Evolutionary conservation across 495 filamentous ascomycete genomes (phyloP).

Genomic region (Neurospora sp.): DNA sequence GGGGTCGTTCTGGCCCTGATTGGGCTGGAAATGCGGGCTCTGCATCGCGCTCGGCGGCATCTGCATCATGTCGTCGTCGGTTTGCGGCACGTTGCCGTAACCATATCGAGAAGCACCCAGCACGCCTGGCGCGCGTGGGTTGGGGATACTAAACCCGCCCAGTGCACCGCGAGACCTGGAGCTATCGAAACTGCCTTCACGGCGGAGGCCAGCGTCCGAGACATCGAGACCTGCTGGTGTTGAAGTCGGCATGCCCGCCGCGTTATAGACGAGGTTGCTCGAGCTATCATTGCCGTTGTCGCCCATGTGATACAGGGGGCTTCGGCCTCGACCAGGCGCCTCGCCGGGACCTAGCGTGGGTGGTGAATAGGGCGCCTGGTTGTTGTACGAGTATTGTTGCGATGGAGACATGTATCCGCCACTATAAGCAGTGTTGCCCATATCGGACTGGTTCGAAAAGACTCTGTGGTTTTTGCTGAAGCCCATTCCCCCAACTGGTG

Average conservation of each 20-base stretch:
- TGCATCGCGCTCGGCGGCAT: constrained; percentile 11
- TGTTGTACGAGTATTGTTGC: constrained; percentile 9
- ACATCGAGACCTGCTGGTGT: constrained; percentile 15
- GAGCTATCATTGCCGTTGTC: constrained; percentile 39
- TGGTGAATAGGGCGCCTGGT: constrained; percentile 5
- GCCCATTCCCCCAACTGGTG: constrained; percentile 30
- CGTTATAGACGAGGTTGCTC: constrained; percentile 32
- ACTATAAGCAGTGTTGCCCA: constrained; percentile 11
- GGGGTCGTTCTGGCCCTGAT: constrained; percentile 10
- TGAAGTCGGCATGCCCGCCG: constrained; percentile 30
- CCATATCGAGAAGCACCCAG: constrained; percentile 43
- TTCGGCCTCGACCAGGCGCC: constrained; percentile 17
- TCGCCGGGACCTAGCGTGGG: constrained; percentile 7
- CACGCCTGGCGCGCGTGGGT: constrained; percentile 28
- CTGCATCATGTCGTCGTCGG: constrained; percentile 26
- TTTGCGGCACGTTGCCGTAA: constrained; percentile 42
- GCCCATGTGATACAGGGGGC: constrained; percentile 27
- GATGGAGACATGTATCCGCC: constrained; percentile 9
- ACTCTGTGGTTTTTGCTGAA: constrained; percentile 12
- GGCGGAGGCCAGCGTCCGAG: constrained; percentile 10
- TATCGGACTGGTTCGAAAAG: constrained; percentile 12
- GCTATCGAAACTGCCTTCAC: constrained; percentile 26
- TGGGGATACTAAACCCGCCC: constrained; percentile 6
- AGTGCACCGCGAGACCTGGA: constrained; percentile 3
- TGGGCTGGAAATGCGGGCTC: neutral